Evolutionary conservation across 2,329 filamentous ascomycete genomes (phyloP).

Genomic region (Didymella pinodella): DNA sequence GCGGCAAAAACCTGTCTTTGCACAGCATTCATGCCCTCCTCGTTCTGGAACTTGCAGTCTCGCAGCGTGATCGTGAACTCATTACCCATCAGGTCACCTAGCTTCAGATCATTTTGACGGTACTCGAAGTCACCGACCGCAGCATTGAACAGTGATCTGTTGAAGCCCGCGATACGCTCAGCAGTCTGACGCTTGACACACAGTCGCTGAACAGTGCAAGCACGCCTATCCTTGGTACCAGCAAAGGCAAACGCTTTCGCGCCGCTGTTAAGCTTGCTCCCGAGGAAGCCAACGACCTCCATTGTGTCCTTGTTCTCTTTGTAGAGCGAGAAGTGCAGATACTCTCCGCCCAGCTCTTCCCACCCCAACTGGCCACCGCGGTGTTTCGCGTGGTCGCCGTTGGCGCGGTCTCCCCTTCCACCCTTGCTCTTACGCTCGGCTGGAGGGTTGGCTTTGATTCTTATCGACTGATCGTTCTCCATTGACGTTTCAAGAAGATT

Average conservation of each 20-base stretch:
- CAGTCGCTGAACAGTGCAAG: slow-evolving; percentile 83
- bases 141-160: slow-evolving; percentile 67
- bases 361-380: slow-evolving; percentile 57
- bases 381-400: slow-evolving; percentile 32
- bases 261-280: slow-evolving; percentile 73
- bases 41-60: slow-evolving; percentile 73
- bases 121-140: slow-evolving; percentile 83
- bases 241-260: slow-evolving; percentile 79
- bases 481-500: slow-evolving; percentile 80
- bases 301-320: slow-evolving; percentile 98
- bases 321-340: slow-evolving; percentile 89
- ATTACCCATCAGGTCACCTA: slow-evolving; percentile 87
- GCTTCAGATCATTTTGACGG: slow-evolving; percentile 72
- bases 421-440: slow-evolving; percentile 47
- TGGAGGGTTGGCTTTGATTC: slow-evolving; percentile 60
- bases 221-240: slow-evolving; percentile 89
- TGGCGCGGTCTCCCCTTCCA: slow-evolving; percentile 27
- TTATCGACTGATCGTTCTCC: slow-evolving; percentile 71
- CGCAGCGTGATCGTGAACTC: slow-evolving; percentile 93
- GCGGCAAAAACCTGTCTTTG: slow-evolving; percentile 57
- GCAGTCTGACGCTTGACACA: slow-evolving; percentile 69
- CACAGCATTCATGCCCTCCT: slow-evolving; percentile 43
- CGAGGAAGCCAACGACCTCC: slow-evolving; percentile 82
- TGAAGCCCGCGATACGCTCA: slow-evolving; percentile 70
- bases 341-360: slow-evolving; percentile 76